Base-by-base conservation (phyloP, 179 eudicot species). In the Carnegiea gigantea region DNA sequence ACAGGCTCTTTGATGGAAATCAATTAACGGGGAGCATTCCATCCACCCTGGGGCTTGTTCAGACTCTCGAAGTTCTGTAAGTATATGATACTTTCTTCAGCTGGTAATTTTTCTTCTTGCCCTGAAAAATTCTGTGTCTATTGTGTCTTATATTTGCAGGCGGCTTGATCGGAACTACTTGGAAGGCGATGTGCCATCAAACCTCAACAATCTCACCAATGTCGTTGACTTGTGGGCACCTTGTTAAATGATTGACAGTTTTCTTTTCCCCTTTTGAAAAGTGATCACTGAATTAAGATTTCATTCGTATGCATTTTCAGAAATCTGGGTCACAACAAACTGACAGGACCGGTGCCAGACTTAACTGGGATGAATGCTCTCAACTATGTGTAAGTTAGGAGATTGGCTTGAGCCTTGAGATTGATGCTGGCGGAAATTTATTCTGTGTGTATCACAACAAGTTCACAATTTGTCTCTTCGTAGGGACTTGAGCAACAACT, bases 401-500 rank as follows among this genome's bases (percentile, higher is more conserved):
- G 48, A 44, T 14, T 77, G 64, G 76, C 67, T 40, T 20, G 17
- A 62, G 64, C 70, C 67, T 40, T 20, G 17, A 62, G 30, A 62
- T 62, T 5, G 9, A 70, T 70, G n/a, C 73, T 70, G 21, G 44
- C 44, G 9, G 28, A 18, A 62, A 10, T 15, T 30, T 28, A 40
- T 77, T n/a, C 38, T 36, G 40, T 17, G 21, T 49, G 62, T 17
- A 60, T 33, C 20, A 46, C 43, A 6, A 9, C 14, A 21, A 28
- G 20, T 54, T 36, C 26, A 73, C 33, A 10, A 30, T 33, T 14
- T 68, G 78, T 80, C 62, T 80, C 48, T 73, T 75, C 38, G 17
- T 84, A 95, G 98, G 87, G 98, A 93, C 88, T 88, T 95, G 88
- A 92, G 98, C 90, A 88, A 90, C 89, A 95, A 95, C 83, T 79